A percentile compares a stretch with the other conserved stretches of the same genome.
Conservation (phyloP, 2,329 filamentous ascomycete genomes). For the Penicillium aurantiogriseum region DNA sequence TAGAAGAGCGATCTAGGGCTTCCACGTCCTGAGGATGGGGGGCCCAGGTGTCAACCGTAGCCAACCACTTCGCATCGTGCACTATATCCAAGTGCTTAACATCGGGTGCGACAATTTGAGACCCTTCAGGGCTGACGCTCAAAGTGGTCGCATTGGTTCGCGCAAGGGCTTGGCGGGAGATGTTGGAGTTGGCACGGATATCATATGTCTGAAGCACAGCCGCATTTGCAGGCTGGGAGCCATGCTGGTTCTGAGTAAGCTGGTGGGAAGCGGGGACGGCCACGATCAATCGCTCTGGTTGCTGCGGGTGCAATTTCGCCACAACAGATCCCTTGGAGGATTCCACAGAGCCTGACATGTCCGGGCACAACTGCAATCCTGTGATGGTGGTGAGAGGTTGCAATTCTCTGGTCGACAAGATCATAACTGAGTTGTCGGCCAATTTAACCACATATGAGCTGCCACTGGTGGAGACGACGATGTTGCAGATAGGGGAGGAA, state of each 20-base stretch:
- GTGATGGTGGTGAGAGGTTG: slow-evolving; percentile 80
- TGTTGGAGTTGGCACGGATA: slow-evolving; percentile 70
- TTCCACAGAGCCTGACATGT: slow-evolving; percentile 52
- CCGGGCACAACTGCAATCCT: slow-evolving; percentile 65
- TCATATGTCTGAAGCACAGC: slow-evolving; percentile 76
- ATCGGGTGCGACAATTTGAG: slow-evolving; percentile 72
- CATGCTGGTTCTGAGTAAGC: slow-evolving; percentile 29
- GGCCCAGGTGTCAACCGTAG: slow-evolving; percentile 87
- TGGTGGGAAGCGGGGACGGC: slow-evolving; percentile 61
- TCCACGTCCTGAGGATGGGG: slow-evolving; percentile 69
- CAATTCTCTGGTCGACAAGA: slow-evolving; percentile 86
- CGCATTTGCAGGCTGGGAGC: slow-evolving; percentile 53
- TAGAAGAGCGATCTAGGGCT: slow-evolving; percentile 46
- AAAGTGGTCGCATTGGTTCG: slow-evolving; percentile 82
- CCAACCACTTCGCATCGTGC: slow-evolving; percentile 81
- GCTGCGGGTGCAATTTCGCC: slow-evolving; percentile 63
- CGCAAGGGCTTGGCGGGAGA: slow-evolving; percentile 84
- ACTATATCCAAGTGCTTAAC: slow-evolving; percentile 74
- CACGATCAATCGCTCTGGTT: slow-evolving; percentile 64
- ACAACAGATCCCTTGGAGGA: slow-evolving; percentile 33
- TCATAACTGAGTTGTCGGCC: slow-evolving; percentile 87
- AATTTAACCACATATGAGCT: slow-evolving; percentile 80
- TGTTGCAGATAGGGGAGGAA: slow-evolving; percentile 76
- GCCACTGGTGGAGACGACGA: slow-evolving; percentile 76
- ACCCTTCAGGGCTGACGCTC: slow-evolving; percentile 70